phyloP scores from a whole-genome alignment of 2,329 filamentous ascomycete species.

The Didymella keratinophila region DNA sequence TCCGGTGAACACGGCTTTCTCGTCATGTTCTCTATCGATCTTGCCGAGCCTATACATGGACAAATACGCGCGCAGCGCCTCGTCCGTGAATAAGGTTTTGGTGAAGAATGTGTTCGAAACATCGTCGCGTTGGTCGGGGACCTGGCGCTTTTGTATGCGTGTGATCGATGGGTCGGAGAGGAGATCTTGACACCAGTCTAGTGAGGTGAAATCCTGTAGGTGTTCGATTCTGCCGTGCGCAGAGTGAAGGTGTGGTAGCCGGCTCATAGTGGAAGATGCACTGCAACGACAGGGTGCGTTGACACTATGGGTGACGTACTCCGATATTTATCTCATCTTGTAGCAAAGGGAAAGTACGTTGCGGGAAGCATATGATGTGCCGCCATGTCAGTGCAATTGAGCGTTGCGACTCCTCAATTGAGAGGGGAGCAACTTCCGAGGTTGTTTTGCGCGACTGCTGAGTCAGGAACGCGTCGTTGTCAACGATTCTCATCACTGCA shows the following conservation, averaged over 20 bases:
- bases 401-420: constrained; percentile 16
- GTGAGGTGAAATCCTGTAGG: constrained; percentile 36
- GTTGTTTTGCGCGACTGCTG: constrained; percentile 7
- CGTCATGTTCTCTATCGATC: constrained; percentile 8
- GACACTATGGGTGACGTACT: not conserved
- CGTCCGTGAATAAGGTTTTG: constrained; percentile 35
- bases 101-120: constrained; percentile 35
- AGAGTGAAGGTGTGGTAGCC: constrained; percentile 16
- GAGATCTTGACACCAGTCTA: constrained; percentile 37
- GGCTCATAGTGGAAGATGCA: constrained; percentile 3
- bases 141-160: constrained; percentile 26
- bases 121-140: constrained; percentile 9
- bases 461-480: constrained; percentile 11
- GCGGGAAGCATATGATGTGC: not conserved
- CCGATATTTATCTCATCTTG: not conserved
- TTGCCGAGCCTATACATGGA: constrained; percentile 31
- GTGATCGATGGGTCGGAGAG: constrained; percentile 36
- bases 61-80: constrained; percentile 35
- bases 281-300: not conserved
- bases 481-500: not conserved
- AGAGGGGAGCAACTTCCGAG: constrained; percentile 15
- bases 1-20: constrained; percentile 19
- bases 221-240: constrained; percentile 26
- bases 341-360: not conserved
- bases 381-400: not conserved